These are phyloP conservation scores for Leptographium radiaticola DNA, from an alignment of 2,329 filamentous ascomycete species.

Conservation along the genomic window DNA sequence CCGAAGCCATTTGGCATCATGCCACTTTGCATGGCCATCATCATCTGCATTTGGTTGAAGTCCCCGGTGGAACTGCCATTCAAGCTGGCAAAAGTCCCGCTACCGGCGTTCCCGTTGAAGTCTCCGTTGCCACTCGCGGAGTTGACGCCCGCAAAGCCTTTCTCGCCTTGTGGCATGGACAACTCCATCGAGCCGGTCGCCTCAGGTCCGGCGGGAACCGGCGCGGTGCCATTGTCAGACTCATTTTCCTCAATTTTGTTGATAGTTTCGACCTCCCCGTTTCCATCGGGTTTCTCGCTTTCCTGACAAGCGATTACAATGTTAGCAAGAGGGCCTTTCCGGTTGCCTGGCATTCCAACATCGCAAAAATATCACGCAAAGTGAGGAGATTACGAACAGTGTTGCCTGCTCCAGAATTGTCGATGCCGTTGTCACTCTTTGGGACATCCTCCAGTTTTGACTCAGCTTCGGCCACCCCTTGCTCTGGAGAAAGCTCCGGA, in stretches of 20 bases:
- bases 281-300: conserved; percentile 1
- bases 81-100: conserved; percentile 43
- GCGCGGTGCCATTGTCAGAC: conserved; percentile 11
- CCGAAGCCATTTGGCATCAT: conserved; percentile 43
- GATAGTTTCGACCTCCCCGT: conserved; percentile 4
- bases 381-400: conserved; percentile 8
- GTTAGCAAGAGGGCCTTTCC: conserved; percentile 4
- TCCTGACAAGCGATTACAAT: conserved; percentile 2
- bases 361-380: background rate
- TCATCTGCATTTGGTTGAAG: conserved; percentile 68
- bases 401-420: conserved; percentile 5
- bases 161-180: conserved; percentile 16
- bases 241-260: conserved; percentile 17
- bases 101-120: conserved; percentile 21
- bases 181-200: conserved; percentile 19
- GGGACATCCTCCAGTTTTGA: conserved; percentile 4
- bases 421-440: conserved; percentile 2
- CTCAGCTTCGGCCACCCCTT: conserved; percentile 5
- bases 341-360: background rate
- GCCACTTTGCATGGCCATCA: conserved; percentile 64
- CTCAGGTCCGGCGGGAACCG: conserved; percentile 15
- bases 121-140: conserved; percentile 8
- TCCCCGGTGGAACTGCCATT: conserved; percentile 36
- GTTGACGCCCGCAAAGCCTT: conserved; percentile 11
- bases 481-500: conserved; percentile 5